Evolutionary conservation across 2,329 filamentous ascomycete species (phyloP), one percentile per base, ranked within the genome.

Genomic region (Phaeosphaeriaceae sp.): DNA sequence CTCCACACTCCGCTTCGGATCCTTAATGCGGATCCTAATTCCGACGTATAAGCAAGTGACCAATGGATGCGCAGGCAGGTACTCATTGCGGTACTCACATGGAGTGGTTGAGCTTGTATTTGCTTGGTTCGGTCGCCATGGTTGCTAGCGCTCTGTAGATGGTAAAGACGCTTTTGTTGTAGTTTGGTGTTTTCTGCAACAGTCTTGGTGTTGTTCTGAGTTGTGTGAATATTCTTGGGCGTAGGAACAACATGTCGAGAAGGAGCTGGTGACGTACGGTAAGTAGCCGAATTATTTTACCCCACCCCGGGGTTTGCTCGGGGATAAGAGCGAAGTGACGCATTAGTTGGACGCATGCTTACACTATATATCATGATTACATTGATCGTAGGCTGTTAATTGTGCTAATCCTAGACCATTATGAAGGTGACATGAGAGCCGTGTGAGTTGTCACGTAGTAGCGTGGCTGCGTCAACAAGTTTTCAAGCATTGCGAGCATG

Each of bases 1-100:
- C 68, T 94, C 91, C 79, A 98, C 88, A 86, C 75, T 74, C 40
- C 84, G 87, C 80, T 93, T 89, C 11, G 94, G 94, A 81, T 99
- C 93, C 80, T 98, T 98, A 75, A 98, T 91, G 78, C 94, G 90
- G 76, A 97, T 65, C 62, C 62, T 69, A 48, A 11, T 42, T 41
- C 60, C 58, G 64, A 54, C 20, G 4, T 36, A n/a, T n/a, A 27
- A 27, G 31, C 11, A n/a, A 20, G 36, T 48, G 51, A 7, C 22
- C 22, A 41, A 56, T 42, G 52, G 55, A 48, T 36, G 47, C 53
- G 31, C 54, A 58, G 63, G 56, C 36, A 31, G 61, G 57, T 72
- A 63, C 75, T 60, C 60, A 78, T 78, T 82, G 85, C 33, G 61
- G 57, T 72, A 63, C 75, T 60, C 60, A 78, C 78, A 82, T 85